phyloP scores from a whole-genome alignment of 179 eudicot species.

The Heliamphora pulchella region DNA sequence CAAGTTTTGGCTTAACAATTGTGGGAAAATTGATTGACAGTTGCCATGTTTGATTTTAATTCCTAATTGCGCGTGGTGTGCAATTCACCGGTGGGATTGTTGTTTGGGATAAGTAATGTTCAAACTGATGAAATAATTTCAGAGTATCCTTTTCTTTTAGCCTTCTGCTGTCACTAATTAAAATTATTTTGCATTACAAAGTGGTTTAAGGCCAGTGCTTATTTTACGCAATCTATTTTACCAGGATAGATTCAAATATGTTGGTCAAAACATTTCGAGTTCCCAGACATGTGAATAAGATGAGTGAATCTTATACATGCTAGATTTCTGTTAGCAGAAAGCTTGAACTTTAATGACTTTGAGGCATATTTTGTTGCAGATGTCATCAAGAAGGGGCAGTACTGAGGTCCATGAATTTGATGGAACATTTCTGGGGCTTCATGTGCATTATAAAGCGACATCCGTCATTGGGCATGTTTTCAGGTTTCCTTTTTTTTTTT shows the following conservation, averaged over 20 bases:
- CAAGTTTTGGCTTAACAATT: too few species aligned
- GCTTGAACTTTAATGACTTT: neutral
- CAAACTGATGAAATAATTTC: too few species aligned
- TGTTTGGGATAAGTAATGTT: too few species aligned
- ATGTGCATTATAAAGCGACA: constrained; percentile 66
- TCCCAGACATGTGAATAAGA: too few species aligned
- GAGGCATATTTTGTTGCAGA: constrained; percentile 33
- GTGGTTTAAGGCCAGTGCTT: neutral
- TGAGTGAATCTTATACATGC: too few species aligned
- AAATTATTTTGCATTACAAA: too few species aligned
- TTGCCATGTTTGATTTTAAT: too few species aligned
- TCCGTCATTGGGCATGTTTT: constrained; percentile 96
- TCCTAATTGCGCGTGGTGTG: too few species aligned
- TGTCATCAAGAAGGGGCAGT: constrained; percentile 82
- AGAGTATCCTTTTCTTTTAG: too few species aligned
- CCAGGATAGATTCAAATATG: neutral
- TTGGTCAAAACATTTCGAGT: neutral
- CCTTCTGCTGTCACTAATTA: too few species aligned
- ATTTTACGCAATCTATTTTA: neutral
- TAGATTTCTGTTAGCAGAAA: neutral
- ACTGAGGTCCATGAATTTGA: constrained; percentile 95
- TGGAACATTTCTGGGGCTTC: constrained; percentile 56
- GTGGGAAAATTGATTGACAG: too few species aligned
- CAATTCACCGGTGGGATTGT: too few species aligned
- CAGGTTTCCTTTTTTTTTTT: constrained; percentile 37